Base-by-base conservation (phyloP, 305 asterid species). In the Solanum chacoense region DNA sequence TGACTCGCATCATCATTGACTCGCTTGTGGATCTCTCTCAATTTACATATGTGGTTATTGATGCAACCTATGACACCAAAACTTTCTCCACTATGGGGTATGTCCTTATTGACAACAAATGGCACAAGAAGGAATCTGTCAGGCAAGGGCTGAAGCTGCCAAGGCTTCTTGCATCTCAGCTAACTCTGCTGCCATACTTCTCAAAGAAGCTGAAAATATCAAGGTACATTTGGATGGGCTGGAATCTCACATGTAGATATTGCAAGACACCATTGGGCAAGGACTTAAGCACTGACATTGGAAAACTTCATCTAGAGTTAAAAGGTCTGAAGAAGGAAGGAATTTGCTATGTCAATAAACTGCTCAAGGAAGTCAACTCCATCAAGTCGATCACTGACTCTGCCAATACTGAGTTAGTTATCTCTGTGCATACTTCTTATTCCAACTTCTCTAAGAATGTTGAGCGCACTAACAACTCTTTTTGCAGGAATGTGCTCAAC, bases 141-240 rank as follows among this genome's bases (percentile, higher is more conserved):
- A 63, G 0, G 28, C 0, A 22, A 8, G 26, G 24, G 28, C 5
- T 20, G 0, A 63, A 8, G 1, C 1, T 0, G 3, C 1, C 11
- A 3, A 63, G 28, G 28, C 12, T 8, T 22, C 12, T 63, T 2
- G 2, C 10, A 8, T 22, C 12, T 59, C 71, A 20, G 28, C 0
- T 1, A 12, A 20, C 10, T 59, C 26, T 59, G 2, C 0, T 20
- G 2, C 71, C 5, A 9, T 59, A 20, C 26, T 59, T 20, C 71
- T 59, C 71, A 59, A 59, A 11, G 71, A 59, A 8, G 71, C 12
- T 20, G 2, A 59, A 0, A 22, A 22, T 8, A 22, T 20, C 4
- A 59, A 22, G 28, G 5, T 22, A 8, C 71, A 13, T 20, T 20
- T 20, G 24, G 71, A 8, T 8, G 26, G 26, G 24, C 11, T 59